phyloP scores from a whole-genome alignment of 2,329 filamentous ascomycete genomes.

The Onygena corvina region DNA sequence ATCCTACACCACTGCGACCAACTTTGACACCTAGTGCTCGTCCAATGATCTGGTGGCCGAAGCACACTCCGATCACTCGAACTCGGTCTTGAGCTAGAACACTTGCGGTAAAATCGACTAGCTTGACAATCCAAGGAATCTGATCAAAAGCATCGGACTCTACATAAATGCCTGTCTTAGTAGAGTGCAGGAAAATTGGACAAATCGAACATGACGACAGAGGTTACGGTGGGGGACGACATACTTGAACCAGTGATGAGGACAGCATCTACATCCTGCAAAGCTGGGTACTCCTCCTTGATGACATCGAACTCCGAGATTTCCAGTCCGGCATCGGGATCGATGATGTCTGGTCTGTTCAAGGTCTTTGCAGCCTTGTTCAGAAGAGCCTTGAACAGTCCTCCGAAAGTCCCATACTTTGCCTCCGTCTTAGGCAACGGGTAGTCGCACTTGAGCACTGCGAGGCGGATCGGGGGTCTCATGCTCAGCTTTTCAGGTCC shows the following conservation, averaged over 20 bases:
- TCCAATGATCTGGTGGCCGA: conserved; percentile 75
- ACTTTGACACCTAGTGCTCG: conserved; percentile 59
- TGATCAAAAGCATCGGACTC: conserved; percentile 63
- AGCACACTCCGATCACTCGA: conserved; percentile 68
- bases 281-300: conserved; percentile 55
- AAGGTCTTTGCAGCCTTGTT: conserved; percentile 41
- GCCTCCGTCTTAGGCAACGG: conserved; percentile 53
- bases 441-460: conserved; percentile 77
- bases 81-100: conserved; percentile 54
- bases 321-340: conserved; percentile 37
- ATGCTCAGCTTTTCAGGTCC: conserved; percentile 19
- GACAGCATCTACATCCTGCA: conserved; percentile 67
- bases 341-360: conserved; percentile 22
- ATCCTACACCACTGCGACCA: conserved; percentile 54
- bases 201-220: no score
- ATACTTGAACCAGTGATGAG: conserved; percentile 61
- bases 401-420: conserved; percentile 60
- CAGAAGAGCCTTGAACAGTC: conserved; percentile 54
- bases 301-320: conserved; percentile 63
- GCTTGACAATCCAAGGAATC: conserved; percentile 60
- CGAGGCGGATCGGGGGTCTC: conserved; percentile 54
- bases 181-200: not conserved
- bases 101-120: conserved; percentile 55
- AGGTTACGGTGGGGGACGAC: not conserved
- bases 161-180: conserved; percentile 15